Evolutionary conservation across 139 green algal species (phyloP), one percentile per base, ranked within the genome.

Genomic region (Raphidocelis subcapitata): DNA sequence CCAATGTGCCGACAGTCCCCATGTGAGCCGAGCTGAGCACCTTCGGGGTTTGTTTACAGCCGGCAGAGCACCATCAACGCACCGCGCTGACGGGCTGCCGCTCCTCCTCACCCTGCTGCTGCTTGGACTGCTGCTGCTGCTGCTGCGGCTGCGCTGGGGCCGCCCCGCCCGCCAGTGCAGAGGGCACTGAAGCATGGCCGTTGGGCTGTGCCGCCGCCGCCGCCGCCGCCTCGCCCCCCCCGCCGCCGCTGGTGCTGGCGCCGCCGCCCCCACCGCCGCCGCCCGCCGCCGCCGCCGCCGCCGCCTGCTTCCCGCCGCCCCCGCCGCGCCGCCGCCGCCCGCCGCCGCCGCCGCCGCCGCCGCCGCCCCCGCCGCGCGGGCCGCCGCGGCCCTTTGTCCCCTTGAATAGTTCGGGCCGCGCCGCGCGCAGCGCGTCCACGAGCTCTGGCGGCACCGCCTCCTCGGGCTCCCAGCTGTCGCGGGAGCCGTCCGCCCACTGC

Each of bases 401-500:
- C 72, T 78, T 78, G 72, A 78, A 78, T 21, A 78, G 63, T n/a
- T 78, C 14, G 12, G 72, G 72, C 31, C 62, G 72, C 21, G 37
- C n/a, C 63, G 47, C n/a, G 16, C 49, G 63, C 72, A 78, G 33
- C 51, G 66, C 63, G 5, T 67, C 37, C 49, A 95, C 84, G 24
- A 95, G 73, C 28, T 90, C 84, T 5, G 57, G 37, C 5, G 82
- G 79, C 49, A 96, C 72, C 59, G 92, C 75, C 71, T 94, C 88
- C 74, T 95, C 88, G 12, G 75, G 69, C 84, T 96, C 91, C 91
- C 91, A 96, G 15, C 80, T 84, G 1, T 65, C 71, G 72, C 83
- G 81, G 69, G 87, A 90, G 26, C 79, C 86, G 67, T 96, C 91
- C 26, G 62, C 36, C 91, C 91, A 94, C 75, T 79, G 56, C 24